Evolutionary conservation across 1,139 yeast species (phyloP), one percentile per base, ranked within the genome.

Genomic region (Saccharomyces hybrid): DNA sequence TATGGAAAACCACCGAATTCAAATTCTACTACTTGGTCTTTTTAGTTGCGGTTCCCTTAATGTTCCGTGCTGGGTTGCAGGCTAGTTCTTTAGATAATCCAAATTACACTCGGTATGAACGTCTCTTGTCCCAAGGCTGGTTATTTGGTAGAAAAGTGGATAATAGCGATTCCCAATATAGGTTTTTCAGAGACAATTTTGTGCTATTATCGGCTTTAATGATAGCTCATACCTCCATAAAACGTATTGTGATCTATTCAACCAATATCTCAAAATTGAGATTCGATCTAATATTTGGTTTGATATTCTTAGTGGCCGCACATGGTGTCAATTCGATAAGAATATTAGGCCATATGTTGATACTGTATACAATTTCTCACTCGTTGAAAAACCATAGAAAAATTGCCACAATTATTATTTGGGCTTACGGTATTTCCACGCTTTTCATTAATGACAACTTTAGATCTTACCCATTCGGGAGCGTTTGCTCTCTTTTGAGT

Each of bases 101-200:
- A 16, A 90, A 89, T 66, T 91, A 85, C 66, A 78, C 79, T 21
- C 73, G 75, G 52, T 89, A 79, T 65, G 78, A 79, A 59, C 79
- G 81, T 54, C 72, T 84, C 48, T 75, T 93, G 56, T 78, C 83
- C 49, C 72, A 79, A 11, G 86, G 91, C 2, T 88, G 96, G 96
- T 71, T 88, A 61, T 82, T 83, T 62, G 90, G 90, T 2, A 72
- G 95, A 31, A 84, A 81, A 73, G 95, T 81, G 62, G 97, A 93
- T 68, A 90, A 91, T 68, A 86, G 96, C 2, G 99, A 93, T 68
- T 76, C 77, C 46, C 99, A 93, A 69, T 95, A 91, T 66, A 75
- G 89, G 31, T 88, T 90, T 64, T 90, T 95, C 69, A 78, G 99
- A 63, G 85, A 86, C 65, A 90, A 89, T 68, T 76, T 91, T 61